Evolutionary conservation across 805 yeast species (phyloP), one percentile per base, ranked within the genome.

Genomic region (Danielia reshetovae): DNA sequence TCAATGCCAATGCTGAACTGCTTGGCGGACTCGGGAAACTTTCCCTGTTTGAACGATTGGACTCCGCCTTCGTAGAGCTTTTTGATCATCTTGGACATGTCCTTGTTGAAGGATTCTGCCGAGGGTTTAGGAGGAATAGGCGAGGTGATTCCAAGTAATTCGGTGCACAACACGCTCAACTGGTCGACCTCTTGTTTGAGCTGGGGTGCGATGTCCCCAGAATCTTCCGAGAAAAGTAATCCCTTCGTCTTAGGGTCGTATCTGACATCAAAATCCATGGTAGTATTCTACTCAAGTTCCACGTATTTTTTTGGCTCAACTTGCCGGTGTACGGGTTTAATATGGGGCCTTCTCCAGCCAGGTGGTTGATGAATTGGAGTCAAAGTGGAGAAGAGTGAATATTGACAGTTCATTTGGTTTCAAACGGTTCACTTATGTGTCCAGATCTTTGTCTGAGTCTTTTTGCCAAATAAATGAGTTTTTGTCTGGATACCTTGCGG

Each of bases 21-120:
- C 49, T 79, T 79, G 25, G 73, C 70, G 1, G 87, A 80, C 9
- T 80, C 88, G 3, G 60, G 61, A 41, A 69, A 69, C 49, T 78
- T 75, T 18, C 68, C 70, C 17, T 65, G 63, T 46, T 76, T 74
- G 60, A 83, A 72, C 5, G 79, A 60, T 27, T 62, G 70, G 4
- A 78, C 71, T 2, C 86, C 88, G 12, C 79, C 65, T 35, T 76
- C 83, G 47, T 81, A 80, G 49, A 82, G 61, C 48, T 78, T 79
- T 46, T 74, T 78, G 39, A 81, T 70, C 75, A 80, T 68, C 38
- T 74, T 68, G n/a, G 77, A 46, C 55, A 73, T 41, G 50, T 74
- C 69, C 58, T 73, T 60, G 65, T 79, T 65, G 73, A 75, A 68
- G 51, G 71, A 51, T 60, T 79, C 70, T 49, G 68, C 60, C 38